Evolutionary conservation across 495 filamentous ascomycete species (phyloP).

Genomic region (Gamarada debralockiae): DNA sequence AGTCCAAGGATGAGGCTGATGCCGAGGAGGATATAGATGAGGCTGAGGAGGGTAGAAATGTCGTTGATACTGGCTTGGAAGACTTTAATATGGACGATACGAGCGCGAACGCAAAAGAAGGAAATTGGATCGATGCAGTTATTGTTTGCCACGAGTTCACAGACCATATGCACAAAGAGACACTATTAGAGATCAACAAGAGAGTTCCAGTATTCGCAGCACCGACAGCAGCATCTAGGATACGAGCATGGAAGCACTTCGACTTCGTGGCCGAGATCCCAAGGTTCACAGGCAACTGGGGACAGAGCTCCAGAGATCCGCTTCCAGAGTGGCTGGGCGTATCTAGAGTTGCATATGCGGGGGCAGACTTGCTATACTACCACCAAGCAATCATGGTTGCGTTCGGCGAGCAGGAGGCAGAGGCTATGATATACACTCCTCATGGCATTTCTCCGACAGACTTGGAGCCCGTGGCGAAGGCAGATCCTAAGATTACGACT

Average conservation of each 20-base stretch:
- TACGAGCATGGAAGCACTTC: slow-evolving; percentile 47
- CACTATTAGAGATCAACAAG: slow-evolving; percentile 42
- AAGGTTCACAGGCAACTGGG: slow-evolving; percentile 14
- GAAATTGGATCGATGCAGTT: slow-evolving; percentile 39
- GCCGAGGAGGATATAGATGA: background rate
- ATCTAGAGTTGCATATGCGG: slow-evolving; percentile 37
- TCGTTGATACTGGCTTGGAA: background rate
- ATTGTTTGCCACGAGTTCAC: slow-evolving; percentile 53
- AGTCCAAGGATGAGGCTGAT: background rate
- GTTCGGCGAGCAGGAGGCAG: slow-evolving; percentile 31
- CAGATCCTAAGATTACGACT: slow-evolving; percentile 36
- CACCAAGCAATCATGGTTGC: slow-evolving; percentile 50
- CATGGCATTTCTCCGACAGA: slow-evolving; percentile 44
- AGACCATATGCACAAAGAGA: slow-evolving; percentile 53
- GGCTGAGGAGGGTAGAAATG: background rate
- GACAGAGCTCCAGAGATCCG: slow-evolving; percentile 24
- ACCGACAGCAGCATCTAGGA: slow-evolving; percentile 40
- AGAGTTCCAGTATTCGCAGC: slow-evolving; percentile 47
- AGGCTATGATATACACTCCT: slow-evolving; percentile 54
- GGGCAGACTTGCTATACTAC: slow-evolving; percentile 41
- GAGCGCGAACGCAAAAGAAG: slow-evolving; percentile 9
- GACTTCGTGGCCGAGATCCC: slow-evolving; percentile 28
- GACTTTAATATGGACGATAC: background rate
- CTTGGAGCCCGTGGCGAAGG: slow-evolving; percentile 29
- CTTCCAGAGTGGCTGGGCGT: slow-evolving; percentile 50